Conservation (phyloP, 306 rosid genomes). For the Corylus heterophylla region DNA sequence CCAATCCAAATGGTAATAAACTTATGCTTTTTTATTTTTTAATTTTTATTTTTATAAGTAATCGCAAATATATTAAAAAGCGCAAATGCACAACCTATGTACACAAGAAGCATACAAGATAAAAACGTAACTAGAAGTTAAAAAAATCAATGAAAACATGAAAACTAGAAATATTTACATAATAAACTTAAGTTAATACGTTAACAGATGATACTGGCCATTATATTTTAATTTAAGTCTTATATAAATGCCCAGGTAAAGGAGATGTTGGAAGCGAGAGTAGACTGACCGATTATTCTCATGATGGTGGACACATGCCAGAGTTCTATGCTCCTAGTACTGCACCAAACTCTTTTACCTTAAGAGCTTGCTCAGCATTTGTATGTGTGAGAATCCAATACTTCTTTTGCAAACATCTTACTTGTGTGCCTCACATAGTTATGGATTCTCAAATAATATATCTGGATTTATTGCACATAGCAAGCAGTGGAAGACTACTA, state of each 20-base stretch:
- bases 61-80: too few species aligned
- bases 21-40: neutral
- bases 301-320: slow-evolving; percentile 33
- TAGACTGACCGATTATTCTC: slow-evolving; percentile 33
- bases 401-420: neutral
- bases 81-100: too few species aligned
- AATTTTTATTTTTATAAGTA: neutral
- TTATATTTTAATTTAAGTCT: slow-evolving; percentile 20
- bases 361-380: slow-evolving; percentile 72
- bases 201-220: slow-evolving; percentile 16
- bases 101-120: too few species aligned
- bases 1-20: slow-evolving; percentile 37
- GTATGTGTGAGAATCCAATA: slow-evolving; percentile 43
- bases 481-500: neutral
- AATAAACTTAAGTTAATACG: slow-evolving; percentile 1
- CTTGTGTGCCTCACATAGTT: neutral
- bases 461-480: neutral
- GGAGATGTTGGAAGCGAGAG: slow-evolving; percentile 41
- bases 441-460: neutral
- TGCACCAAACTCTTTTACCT: slow-evolving; percentile 32
- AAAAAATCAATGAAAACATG: too few species aligned
- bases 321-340: slow-evolving; percentile 33
- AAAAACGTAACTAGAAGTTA: too few species aligned
- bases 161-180: neutral
- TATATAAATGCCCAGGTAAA: slow-evolving; percentile 44